Conservation (phyloP, 805 yeast species). For the Kodamaea laetipori region DNA sequence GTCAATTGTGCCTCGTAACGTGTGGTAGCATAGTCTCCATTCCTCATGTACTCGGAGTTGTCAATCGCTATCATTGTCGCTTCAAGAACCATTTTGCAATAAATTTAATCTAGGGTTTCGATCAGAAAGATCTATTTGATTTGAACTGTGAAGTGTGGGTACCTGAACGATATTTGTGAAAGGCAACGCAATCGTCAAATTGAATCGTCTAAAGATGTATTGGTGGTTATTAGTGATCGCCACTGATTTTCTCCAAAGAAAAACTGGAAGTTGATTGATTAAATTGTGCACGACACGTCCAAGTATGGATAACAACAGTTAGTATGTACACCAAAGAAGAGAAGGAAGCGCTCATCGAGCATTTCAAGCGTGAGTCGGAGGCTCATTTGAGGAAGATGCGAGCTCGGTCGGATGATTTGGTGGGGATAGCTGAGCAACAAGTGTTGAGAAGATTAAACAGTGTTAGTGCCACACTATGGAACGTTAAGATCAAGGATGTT, state of each 20-base stretch:
- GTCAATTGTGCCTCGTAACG: conserved; percentile 92
- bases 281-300: conserved; percentile 10
- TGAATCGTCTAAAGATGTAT: neutral
- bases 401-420: conserved; percentile 23
- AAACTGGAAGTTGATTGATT: conserved; percentile 1
- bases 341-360: conserved; percentile 37
- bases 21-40: conserved; percentile 88
- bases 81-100: conserved; percentile 74
- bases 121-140: neutral
- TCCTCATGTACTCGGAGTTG: conserved; percentile 93
- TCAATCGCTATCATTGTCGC: conserved; percentile 95
- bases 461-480: conserved; percentile 52
- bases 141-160: no score
- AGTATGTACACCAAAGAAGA: conserved; percentile 32
- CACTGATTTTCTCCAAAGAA: conserved; percentile 2
- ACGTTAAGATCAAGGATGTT: conserved; percentile 47
- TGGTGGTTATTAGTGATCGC: neutral
- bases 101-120: neutral
- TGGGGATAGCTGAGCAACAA: conserved; percentile 35
- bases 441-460: conserved; percentile 46
- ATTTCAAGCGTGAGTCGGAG: conserved; percentile 26
- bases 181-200: no score
- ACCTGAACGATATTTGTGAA: neutral
- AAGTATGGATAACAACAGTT: conserved; percentile 2
- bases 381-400: conserved; percentile 26